Evolutionary conservation across 768 basidiomycete genomes (phyloP).

Genomic region (Fomitopsis pulvina): DNA sequence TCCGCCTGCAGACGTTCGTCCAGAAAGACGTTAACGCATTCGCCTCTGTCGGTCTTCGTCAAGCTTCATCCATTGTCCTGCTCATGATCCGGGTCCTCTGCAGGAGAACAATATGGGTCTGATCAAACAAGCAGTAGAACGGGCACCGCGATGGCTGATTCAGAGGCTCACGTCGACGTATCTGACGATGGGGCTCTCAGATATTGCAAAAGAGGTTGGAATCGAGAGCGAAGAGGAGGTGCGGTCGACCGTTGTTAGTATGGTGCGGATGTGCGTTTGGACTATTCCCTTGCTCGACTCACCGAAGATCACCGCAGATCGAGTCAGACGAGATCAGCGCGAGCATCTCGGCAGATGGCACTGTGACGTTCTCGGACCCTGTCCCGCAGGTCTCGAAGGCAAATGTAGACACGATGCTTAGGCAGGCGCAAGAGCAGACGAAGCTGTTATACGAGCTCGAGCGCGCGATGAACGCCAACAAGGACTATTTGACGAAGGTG

Average conservation of each 20-base stretch:
- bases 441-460: conserved; percentile 43
- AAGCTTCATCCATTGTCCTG: not conserved
- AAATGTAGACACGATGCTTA: conserved; percentile 55
- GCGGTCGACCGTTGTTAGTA: conserved; percentile 54
- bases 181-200: conserved; percentile 64
- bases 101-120: conserved; percentile 75
- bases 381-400: conserved; percentile 49
- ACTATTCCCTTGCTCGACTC: not conserved
- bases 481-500: conserved; percentile 71
- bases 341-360: conserved; percentile 56
- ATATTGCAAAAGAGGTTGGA: conserved; percentile 55
- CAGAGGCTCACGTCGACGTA: conserved; percentile 80
- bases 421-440: conserved; percentile 49
- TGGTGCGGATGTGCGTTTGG: conserved; percentile 40
- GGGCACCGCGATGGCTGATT: conserved; percentile 72
- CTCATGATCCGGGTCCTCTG: not conserved
- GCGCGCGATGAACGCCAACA: conserved; percentile 51
- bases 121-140: conserved; percentile 55
- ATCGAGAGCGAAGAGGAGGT: conserved; percentile 50
- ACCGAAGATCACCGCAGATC: conserved; percentile 38
- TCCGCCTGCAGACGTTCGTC: conserved; percentile 36
- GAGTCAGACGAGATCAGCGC: conserved; percentile 66
- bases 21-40: conserved; percentile 39
- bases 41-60: not conserved
- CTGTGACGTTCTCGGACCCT: conserved; percentile 64